Conservation (phyloP, 1,139 yeast species). For the Kazachstania sp. region DNA sequence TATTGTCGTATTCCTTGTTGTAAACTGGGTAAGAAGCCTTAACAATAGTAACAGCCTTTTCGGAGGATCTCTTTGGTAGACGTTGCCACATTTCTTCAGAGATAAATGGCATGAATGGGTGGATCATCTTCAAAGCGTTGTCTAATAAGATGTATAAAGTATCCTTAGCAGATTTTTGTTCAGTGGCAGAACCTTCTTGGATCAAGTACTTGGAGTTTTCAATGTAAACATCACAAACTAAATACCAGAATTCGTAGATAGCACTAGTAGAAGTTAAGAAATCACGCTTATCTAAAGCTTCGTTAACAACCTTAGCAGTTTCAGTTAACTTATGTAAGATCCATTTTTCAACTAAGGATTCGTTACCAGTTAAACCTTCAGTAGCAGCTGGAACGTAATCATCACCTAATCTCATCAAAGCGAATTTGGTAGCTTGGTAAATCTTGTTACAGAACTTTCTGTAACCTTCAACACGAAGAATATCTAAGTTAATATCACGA, state of each 20-base stretch:
- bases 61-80: conserved; percentile 78
- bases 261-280: conserved; percentile 82
- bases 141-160: conserved; percentile 90
- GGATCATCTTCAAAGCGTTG: conserved; percentile 83
- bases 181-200: conserved; percentile 79
- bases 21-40: conserved; percentile 73
- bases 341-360: conserved; percentile 96
- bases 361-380: conserved; percentile 59
- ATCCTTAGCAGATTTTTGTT: conserved; percentile 83
- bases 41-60: conserved; percentile 60
- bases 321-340: conserved; percentile 76
- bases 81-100: conserved; percentile 99
- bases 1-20: conserved; percentile 49
- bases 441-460: conserved; percentile 99
- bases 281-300: conserved; percentile 71
- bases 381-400: conserved; percentile 75
- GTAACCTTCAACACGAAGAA: conserved; percentile 96
- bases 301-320: conserved; percentile 58
- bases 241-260: conserved; percentile 89
- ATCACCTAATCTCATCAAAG: conserved; percentile 82
- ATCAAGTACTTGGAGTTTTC: conserved; percentile 93
- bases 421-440: conserved; percentile 97
- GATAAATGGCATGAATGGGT: conserved; percentile 96
- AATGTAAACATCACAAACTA: conserved; percentile 93
- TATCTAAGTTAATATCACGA: conserved; percentile 93